These are phyloP conservation scores for Hypoxylon lienhwacheense DNA, from an alignment of 495 filamentous ascomycete genomes.

Conservation along the genomic window DNA sequence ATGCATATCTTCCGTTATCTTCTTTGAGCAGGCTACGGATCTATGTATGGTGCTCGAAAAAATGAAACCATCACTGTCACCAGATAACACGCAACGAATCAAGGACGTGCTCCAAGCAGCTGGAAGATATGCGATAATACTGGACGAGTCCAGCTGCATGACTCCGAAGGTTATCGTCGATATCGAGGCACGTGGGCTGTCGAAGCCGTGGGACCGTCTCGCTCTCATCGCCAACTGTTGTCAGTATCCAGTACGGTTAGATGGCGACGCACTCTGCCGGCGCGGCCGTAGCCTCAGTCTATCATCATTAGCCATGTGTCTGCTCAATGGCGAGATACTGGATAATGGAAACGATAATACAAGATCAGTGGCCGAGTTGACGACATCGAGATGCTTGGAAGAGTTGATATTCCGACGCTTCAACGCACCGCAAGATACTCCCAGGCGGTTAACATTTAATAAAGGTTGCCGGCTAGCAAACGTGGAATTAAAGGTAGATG, in stretches of 20 bases:
- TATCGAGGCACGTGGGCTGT: slow-evolving; percentile 12
- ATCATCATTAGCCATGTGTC: slow-evolving; percentile 33
- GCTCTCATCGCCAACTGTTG: slow-evolving; percentile 40
- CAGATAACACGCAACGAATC: neutral
- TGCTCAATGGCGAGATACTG: slow-evolving; percentile 36
- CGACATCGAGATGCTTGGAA: too few species aligned
- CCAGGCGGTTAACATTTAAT: too few species aligned
- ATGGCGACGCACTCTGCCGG: slow-evolving; percentile 7
- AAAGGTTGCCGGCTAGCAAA: too few species aligned
- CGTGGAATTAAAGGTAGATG: too few species aligned
- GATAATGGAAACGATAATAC: too few species aligned
- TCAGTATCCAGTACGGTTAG: slow-evolving; percentile 29
- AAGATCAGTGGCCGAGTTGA: too few species aligned
- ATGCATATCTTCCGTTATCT: slow-evolving; percentile 11
- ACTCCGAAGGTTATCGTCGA: slow-evolving; percentile 27
- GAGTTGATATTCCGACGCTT: too few species aligned
- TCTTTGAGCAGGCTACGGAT: slow-evolving; percentile 21
- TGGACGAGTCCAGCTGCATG: slow-evolving; percentile 25
- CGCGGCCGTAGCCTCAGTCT: slow-evolving; percentile 26
- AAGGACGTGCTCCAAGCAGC: slow-evolving; percentile 11
- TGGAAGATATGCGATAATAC: slow-evolving; percentile 27
- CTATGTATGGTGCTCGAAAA: slow-evolving; percentile 17
- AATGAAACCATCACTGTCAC: neutral
- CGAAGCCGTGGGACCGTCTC: slow-evolving; percentile 34
- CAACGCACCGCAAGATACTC: too few species aligned